phyloP scores from a whole-genome alignment of 352 stramenopile species.

The Globisporangium rhizosaccharum region DNA sequence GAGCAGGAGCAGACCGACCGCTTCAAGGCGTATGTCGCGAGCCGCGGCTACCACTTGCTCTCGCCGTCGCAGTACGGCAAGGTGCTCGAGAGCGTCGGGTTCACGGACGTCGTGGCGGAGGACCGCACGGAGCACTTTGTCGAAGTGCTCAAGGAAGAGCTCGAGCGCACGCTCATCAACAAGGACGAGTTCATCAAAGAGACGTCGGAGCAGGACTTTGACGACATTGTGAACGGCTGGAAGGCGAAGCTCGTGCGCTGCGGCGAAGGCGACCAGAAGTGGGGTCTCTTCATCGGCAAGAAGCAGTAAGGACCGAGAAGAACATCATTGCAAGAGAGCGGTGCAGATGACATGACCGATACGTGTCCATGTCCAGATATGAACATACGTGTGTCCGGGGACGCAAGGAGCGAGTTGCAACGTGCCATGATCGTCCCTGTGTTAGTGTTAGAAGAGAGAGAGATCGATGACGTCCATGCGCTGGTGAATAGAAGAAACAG shows the following conservation, averaged over 20 bases:
- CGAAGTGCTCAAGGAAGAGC: slow-evolving; percentile 54
- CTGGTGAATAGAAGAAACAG: no score
- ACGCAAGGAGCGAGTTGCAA: no score
- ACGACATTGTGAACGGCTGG: slow-evolving; percentile 68
- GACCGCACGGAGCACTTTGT: slow-evolving; percentile 70
- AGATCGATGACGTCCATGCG: no score
- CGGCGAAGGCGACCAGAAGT: slow-evolving; percentile 66
- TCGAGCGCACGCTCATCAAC: slow-evolving; percentile 43
- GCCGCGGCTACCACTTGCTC: slow-evolving; percentile 62
- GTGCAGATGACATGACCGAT: not conserved
- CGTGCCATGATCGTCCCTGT: no score
- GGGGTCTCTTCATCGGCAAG: slow-evolving; percentile 63
- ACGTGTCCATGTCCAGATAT: not conserved
- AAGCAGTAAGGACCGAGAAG: slow-evolving; percentile 26
- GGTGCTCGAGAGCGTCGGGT: slow-evolving; percentile 44
- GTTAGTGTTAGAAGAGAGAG: no score
- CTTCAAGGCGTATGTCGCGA: slow-evolving; percentile 55
- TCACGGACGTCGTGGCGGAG: slow-evolving; percentile 46
- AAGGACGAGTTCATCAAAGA: slow-evolving; percentile 65
- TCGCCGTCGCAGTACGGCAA: slow-evolving; percentile 54
- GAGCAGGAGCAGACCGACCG: slow-evolving; percentile 41
- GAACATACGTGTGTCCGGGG: not conserved
- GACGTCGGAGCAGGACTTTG: slow-evolving; percentile 60
- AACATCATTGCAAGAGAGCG: not conserved
- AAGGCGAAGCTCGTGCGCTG: slow-evolving; percentile 62